Evolutionary conservation across 805 yeast genomes (phyloP).

Genomic region (Candida broadrunensis): DNA sequence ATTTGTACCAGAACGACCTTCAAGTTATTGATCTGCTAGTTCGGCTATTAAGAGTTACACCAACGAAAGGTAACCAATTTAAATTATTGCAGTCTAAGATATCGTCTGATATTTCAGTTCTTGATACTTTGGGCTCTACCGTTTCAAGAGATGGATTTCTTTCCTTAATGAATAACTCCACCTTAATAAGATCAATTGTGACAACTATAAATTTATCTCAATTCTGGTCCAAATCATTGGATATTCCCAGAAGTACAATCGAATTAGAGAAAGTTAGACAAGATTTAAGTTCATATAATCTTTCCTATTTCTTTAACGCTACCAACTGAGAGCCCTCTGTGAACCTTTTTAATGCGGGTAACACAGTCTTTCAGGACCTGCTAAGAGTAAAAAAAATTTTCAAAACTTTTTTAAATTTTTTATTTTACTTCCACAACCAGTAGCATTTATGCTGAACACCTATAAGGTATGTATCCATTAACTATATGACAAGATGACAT

Average conservation of each 20-base stretch:
- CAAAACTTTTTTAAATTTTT: too few relatives aligned
- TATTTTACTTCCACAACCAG: too few relatives aligned
- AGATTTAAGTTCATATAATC: too few relatives aligned
- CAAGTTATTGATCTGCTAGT: constrained; percentile 1
- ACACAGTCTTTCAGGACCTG: too few relatives aligned
- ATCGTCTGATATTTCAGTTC: not conserved
- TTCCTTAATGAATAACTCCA: not conserved
- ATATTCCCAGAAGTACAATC: too few relatives aligned
- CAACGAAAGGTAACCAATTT: not conserved
- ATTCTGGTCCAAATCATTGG: not conserved
- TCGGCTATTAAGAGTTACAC: too few relatives aligned
- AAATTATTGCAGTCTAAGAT: not conserved
- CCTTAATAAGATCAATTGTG: not conserved
- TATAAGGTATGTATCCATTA: too few relatives aligned
- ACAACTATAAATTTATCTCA: not conserved
- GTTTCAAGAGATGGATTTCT: not conserved
- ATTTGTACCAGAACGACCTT: constrained; percentile 56
- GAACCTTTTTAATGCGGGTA: not conserved
- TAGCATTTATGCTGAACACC: too few relatives aligned
- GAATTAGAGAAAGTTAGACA: too few relatives aligned
- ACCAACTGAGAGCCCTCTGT: not conserved
- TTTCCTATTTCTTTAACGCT: not conserved
- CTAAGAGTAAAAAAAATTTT: too few relatives aligned
- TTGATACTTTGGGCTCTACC: not conserved
- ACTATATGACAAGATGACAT: too few relatives aligned